Evolutionary conservation across 2,329 filamentous ascomycete genomes (phyloP), one percentile per base, ranked within the genome.

Genomic region (Aureobasidium sp.): DNA sequence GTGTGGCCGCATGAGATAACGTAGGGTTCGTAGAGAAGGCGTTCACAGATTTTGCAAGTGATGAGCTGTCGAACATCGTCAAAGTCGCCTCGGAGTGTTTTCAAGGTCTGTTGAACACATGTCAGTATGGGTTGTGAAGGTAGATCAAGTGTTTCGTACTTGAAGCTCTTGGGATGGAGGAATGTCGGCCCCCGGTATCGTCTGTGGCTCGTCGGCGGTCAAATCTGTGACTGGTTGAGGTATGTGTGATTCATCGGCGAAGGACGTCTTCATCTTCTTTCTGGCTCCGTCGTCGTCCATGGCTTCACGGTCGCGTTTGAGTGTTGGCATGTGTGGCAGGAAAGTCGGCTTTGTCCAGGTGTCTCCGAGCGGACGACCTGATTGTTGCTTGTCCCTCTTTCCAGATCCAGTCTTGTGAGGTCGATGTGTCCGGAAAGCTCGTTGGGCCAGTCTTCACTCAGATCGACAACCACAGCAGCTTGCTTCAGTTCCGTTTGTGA

Each of bases 1-100:
- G 86, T 88, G 71, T 89, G 87, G 3, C 87, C 87, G 68, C 87
- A 89, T 7, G 79, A 79, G 58, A 88, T 79, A 20, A 84, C 86
- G 73, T 84, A 89, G 1, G 87, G 87, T 72, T 89, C 86, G 73
- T 88, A 88, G 55, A 89, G 79, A 53, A 86, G 80, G 61, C 83
- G 81, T 66, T 87, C 82, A 73, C 87, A 89, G 65, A 89, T 85
- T 66, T 85, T 85, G 75, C 87, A 89, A 62, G 84, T 85, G 67
- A 87, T 76, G 36, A 87, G 77, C 34, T 74, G 75, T 66, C 85
- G 80, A 64, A 89, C 81, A 67, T 81, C 79, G 67, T 85, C 81
- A 49, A 89, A 80, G 71, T 88, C 84, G 49, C 76, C 66, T 25
- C 70, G 67, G 2, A 73, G 64, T 29, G 61, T 44, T 34, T 62